Conservation (phyloP, 805 yeast genomes). For the Candida namnaoensis region DNA sequence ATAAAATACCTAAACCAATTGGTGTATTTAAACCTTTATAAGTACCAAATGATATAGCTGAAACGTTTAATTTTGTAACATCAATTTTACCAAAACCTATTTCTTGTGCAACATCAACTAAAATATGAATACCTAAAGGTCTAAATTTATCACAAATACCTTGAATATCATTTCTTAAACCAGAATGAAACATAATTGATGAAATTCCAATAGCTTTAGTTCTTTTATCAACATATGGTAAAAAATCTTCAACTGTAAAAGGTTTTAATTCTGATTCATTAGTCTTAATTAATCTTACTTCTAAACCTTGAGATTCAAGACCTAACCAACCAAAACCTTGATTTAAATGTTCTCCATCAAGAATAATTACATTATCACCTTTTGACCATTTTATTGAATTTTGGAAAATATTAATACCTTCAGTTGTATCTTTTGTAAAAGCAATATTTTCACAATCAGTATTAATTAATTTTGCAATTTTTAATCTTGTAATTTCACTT, state of each 20-base stretch:
- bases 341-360: conserved; percentile 8
- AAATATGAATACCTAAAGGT: not conserved
- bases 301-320: not conserved
- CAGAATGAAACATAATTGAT: conserved; percentile 1
- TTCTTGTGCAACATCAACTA: not conserved
- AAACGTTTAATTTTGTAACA: not conserved
- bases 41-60: not conserved
- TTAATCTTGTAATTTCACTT: not conserved
- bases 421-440: conserved; percentile 7
- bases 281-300: not conserved
- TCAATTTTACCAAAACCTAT: not conserved
- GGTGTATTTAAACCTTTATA: not conserved
- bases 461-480: not conserved
- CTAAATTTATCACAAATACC: not conserved
- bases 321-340: conserved; percentile 7
- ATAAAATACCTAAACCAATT: not conserved
- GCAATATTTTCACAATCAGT: not conserved
- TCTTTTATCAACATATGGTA: not conserved
- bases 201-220: conserved; percentile 1
- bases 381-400: conserved; percentile 2
- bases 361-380: conserved; percentile 6
- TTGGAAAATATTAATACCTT: conserved; percentile 6
- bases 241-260: not conserved
- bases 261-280: not conserved
- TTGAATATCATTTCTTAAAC: not conserved